Base-by-base conservation (phyloP, 768 basidiomycete species). In the Mycena metata region DNA sequence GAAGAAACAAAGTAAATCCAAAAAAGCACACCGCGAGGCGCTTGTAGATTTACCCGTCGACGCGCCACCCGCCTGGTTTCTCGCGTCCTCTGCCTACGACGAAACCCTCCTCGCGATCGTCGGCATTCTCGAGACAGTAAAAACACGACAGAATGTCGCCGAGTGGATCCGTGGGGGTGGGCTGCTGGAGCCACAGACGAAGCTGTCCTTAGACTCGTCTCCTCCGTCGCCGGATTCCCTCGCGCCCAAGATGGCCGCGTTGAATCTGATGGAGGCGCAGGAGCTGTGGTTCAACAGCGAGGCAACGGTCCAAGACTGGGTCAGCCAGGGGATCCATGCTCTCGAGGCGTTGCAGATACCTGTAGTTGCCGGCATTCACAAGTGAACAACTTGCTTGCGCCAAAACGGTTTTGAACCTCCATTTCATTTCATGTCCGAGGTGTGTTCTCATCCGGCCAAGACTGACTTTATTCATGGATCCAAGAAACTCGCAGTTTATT, bases 151-250 rank as follows among this genome's bases (percentile, higher is more conserved):
- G 59, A 86, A 85, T 62, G 82, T 89, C 43, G 83, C 86, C 0
- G 81, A 79, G 9, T 89, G 88, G 88, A 79, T 88, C 23, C 79
- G 80, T 19, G 68, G 72, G 6, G 86, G 86, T 5, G 86, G 86
- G 1, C 75, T 88, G 6, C 33, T 43, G 56, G 41, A 59, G 5
- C 10, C 39, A 30, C 56, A 51, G 41, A 10, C 35, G 15, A 16
- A 43, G 2, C 35, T 30, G 30, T 6, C 19, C 6, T n/a, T n/a
- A n/a, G n/a, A n/a, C n/a, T 12, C 59, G 15, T 24, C 33, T 23
- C 39, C 47, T n/a, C 56, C 46, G 39, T 60, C 60, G 39, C 61
- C 51, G 21, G 66, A 59, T 36, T 24, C 65, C 8, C 52, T 67
- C 24, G 56, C 42, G 36, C 10, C n/a, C 26, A 50, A 67, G 41